Conservation (phyloP, 2,329 filamentous ascomycete species). For the Aspergillus arachidicola region DNA sequence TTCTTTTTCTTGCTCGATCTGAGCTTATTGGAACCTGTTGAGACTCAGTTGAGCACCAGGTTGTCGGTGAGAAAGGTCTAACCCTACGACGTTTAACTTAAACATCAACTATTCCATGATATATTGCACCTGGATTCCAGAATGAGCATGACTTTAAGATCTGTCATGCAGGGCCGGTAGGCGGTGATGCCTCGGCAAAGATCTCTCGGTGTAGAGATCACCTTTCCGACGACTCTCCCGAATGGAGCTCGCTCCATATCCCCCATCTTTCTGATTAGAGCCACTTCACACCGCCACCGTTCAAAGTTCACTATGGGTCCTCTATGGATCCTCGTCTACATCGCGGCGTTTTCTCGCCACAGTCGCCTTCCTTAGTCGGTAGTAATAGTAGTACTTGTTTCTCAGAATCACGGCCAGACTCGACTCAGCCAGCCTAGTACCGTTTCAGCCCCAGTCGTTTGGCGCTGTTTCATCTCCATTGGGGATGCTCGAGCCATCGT, state of each 20-base stretch:
- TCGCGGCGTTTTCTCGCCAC: background rate
- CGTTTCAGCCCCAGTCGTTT: background rate
- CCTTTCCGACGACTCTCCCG: background rate
- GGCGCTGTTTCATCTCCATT: constrained; percentile 1
- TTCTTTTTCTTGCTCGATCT: background rate
- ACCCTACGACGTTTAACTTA: constrained; percentile 6
- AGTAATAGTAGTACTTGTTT: background rate
- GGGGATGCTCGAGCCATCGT: background rate
- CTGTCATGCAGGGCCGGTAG: constrained; percentile 10
- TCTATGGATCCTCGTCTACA: background rate
- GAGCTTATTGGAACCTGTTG: constrained; percentile 4
- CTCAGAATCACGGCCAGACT: background rate
- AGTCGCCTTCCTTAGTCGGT: background rate
- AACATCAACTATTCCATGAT: constrained; percentile 7
- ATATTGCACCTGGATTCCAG: constrained; percentile 3
- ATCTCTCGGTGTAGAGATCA: constrained; percentile 5
- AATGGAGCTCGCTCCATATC: constrained; percentile 1
- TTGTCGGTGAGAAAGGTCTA: constrained; percentile 10
- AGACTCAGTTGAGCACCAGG: background rate
- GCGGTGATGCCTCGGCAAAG: constrained; percentile 8
- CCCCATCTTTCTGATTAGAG: background rate
- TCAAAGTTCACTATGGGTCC: constrained; percentile 3
- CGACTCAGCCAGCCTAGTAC: background rate
- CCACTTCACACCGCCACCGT: constrained; percentile 5
- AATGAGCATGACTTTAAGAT: constrained; percentile 1